Percentiles rank a stretch among this genome's conserved stretches.
phyloP scores from a whole-genome alignment of 2,329 filamentous ascomycete species.

The Fusarium haematococcum region DNA sequence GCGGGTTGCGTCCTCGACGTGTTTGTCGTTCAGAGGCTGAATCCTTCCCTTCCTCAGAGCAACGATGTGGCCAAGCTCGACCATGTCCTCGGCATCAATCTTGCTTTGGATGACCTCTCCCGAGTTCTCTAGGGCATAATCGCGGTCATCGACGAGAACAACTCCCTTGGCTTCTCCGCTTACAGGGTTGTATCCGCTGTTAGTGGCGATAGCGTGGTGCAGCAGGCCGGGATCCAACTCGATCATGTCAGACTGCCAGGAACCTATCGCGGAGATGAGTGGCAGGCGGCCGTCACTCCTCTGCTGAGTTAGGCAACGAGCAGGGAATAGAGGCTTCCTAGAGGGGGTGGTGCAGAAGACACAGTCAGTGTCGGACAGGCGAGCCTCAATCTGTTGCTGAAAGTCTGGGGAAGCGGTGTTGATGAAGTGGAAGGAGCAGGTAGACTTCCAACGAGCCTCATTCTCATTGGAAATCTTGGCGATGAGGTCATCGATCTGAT shows the following conservation, averaged over 20 bases:
- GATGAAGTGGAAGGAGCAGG: not conserved
- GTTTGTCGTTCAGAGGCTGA: not conserved
- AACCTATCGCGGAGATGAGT: not conserved
- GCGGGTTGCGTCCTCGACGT: not conserved
- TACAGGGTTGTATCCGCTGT: not conserved
- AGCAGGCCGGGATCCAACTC: not conserved
- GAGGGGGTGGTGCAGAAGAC: not conserved
- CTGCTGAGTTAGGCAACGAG: not conserved
- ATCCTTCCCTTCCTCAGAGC: not conserved
- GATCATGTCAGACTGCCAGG: not conserved
- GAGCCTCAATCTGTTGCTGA: not conserved
- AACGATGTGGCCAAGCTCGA: not conserved
- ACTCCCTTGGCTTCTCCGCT: not conserved
- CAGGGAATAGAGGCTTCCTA: not conserved
- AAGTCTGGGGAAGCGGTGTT: not conserved
- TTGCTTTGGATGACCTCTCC: not conserved
- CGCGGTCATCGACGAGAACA: not conserved
- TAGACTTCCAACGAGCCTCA: not conserved
- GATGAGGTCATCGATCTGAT: not conserved
- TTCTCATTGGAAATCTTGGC: not conserved
- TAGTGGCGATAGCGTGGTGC: not conserved
- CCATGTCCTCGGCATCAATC: not conserved
- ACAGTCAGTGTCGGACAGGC: not conserved
- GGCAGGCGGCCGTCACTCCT: not conserved
- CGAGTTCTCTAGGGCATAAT: not conserved